Evolutionary conservation across 139 green algal species (phyloP), one percentile per base, ranked within the genome.

Genomic region (Volvox africanus): DNA sequence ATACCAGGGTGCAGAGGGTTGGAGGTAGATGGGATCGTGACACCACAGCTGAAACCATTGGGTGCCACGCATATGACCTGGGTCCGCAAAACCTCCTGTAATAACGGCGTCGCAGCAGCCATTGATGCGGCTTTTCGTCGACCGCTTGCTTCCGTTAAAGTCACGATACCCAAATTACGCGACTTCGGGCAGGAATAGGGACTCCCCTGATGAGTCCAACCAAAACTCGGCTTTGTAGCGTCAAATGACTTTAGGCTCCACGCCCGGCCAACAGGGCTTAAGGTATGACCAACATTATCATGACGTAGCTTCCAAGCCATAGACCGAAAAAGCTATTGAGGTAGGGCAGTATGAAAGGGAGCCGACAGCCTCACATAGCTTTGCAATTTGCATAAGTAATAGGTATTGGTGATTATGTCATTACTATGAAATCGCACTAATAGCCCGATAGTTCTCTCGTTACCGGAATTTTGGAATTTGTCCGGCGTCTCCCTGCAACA

Each of bases 1-100:
- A 89, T 82, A 24, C 14, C 69, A 2, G 69, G 37, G 69, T 89
- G 69, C 80, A 95, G 98, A 0, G 93, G 94, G 2, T 73, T 73
- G 21, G 21, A 24, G 65, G 5, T 12, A 5, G 65, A 73, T 30
- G 65, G 65, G 65, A 24, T 28, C 21, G 65, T 12, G 21, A 2
- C 65, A 73, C 16, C 65, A 28, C 65, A 73, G 65, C 21, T 28
- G 16, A 73, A 28, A 3, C 24, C 65, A 73, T 73, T 73, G 11
- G 65, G 2, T 28, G 65, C 65, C 24, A 73, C 21, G 65, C 21
- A 30, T 6, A 73, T 73, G 61, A 87, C 61, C 36, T 50, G 18
- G 21, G 78, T 84, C 14, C 35, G 37, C 14, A 68, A n/a, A 36
- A 2, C 32, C 76, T 2, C 30, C 1, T 26, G 18, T 16, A 16